Evolutionary conservation across 2,329 filamentous ascomycete genomes (phyloP), one percentile per base, ranked within the genome.

Genomic region (Fusarium vanettenii): DNA sequence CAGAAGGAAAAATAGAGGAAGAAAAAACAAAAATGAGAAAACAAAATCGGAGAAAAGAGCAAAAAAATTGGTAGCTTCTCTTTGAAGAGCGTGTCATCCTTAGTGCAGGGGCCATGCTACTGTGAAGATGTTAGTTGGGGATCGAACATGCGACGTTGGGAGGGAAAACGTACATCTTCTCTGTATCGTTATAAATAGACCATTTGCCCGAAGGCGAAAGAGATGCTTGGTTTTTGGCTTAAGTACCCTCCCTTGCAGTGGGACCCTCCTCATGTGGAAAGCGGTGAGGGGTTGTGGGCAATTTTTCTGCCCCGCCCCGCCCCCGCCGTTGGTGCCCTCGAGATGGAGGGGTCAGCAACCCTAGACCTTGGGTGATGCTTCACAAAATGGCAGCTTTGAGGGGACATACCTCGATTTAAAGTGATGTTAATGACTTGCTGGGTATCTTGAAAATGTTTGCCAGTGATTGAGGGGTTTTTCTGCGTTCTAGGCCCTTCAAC

Each of bases 21-120:
- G n/a, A n/a, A n/a, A n/a, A n/a, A n/a, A n/a, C n/a, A n/a, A n/a
- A n/a, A n/a, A n/a, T n/a, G n/a, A n/a, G n/a, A n/a, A 45, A 25
- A 45, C 5, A 14, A 22, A 25, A 48, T 20, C 10, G 5, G 0
- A 48, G 10, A 48, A 48, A 48, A 48, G 20, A 1, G 20, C 43
- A 25, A 50, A 50, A 50, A 50, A 50, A 27, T 27, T 50, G 45
- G 45, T 50, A 50, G 45, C 45, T 50, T 50, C 22, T 50, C 45
- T 50, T 50, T 50, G 45, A 50, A 27, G 22, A 18, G 45, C 45
- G 45, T 29, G 41, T 45, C 94, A 96, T 95, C 94, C 94, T 97
- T 96, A 95, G 94, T 91, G 89, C 90, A 92, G 89, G 90, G 92
- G 92, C 92, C 92, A 94, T 94, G 92, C 92, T 93, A 93, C 90